Evolutionary conservation across 805 yeast genomes (phyloP).

Genomic region (Hanseniaspora vineae): DNA sequence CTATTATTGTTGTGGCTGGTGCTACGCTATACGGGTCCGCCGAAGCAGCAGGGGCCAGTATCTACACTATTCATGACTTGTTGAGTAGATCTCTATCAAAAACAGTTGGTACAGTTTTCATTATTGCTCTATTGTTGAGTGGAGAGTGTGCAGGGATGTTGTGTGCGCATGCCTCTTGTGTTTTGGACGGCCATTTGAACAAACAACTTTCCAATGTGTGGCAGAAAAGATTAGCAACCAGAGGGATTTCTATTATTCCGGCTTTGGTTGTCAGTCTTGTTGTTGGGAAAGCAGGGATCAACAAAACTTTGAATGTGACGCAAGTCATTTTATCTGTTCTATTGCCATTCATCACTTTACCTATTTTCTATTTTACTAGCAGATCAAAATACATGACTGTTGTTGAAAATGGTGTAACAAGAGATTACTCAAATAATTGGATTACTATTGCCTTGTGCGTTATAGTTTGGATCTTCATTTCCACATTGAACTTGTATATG

Average conservation of each 20-base stretch:
- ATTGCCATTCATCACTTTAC: conserved; percentile 75
- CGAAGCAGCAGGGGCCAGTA: conserved; percentile 67
- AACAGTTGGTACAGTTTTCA: conserved; percentile 72
- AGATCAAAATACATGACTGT: conserved; percentile 56
- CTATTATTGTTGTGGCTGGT: conserved; percentile 74
- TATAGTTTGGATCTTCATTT: conserved; percentile 57
- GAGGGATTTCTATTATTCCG: conserved; percentile 70
- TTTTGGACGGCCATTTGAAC: conserved; percentile 62
- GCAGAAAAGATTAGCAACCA: conserved; percentile 63
- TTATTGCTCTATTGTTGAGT: conserved; percentile 69
- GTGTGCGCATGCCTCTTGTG: conserved; percentile 88
- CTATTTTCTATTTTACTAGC: conserved; percentile 72
- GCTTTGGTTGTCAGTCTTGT: conserved; percentile 47
- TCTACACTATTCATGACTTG: conserved; percentile 61
- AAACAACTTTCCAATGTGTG: conserved; percentile 41
- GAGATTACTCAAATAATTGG: conserved; percentile 40
- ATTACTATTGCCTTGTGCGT: conserved; percentile 38
- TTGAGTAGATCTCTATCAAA: conserved; percentile 50
- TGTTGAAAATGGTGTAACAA: conserved; percentile 20
- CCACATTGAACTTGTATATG: conserved; percentile 57
- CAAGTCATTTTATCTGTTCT: conserved; percentile 76
- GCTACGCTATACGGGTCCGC: conserved; percentile 58
- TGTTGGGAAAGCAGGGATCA: conserved; percentile 63
- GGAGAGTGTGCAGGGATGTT: conserved; percentile 90
- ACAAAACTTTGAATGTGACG: conserved; percentile 64